These are phyloP conservation scores for Lactifluus piperatus DNA, from an alignment of 768 basidiomycete species.

Conservation along the genomic window DNA sequence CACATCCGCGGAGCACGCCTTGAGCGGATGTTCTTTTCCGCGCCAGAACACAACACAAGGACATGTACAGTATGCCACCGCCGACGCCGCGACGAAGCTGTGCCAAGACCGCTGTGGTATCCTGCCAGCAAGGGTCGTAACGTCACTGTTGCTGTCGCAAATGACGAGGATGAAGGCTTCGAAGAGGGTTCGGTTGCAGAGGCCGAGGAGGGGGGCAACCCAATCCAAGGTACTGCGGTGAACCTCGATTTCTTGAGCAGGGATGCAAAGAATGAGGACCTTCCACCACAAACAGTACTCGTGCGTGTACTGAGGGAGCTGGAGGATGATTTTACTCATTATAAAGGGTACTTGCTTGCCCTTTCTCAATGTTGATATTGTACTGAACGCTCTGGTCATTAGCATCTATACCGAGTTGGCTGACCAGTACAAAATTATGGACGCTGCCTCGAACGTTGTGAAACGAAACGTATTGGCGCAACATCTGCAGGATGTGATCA, in stretches of 20 bases:
- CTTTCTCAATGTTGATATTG: not conserved
- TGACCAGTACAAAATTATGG: conserved; percentile 88
- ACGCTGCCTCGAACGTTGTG: conserved; percentile 69
- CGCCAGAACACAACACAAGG: conserved; percentile 62
- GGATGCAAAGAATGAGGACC: conserved; percentile 23
- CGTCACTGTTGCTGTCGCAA: conserved; percentile 7
- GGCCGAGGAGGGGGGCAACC: not conserved
- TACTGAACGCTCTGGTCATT: conserved; percentile 6
- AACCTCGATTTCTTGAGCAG: conserved; percentile 14
- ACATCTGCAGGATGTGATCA: conserved; percentile 87
- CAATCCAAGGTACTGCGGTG: not conserved
- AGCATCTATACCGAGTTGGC: conserved; percentile 89
- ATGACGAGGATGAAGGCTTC: conserved; percentile 20
- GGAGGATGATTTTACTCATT: conserved; percentile 92
- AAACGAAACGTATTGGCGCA: conserved; percentile 82
- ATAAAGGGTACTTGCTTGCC: conserved; percentile 64
- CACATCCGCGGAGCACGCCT: conserved; percentile 71
- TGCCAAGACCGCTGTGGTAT: conserved; percentile 23
- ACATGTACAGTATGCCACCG: conserved; percentile 63
- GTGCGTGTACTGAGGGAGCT: conserved; percentile 76
- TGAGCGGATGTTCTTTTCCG: conserved; percentile 74
- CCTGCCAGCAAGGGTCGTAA: conserved; percentile 20
- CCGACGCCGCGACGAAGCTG: conserved; percentile 25
- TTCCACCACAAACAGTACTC: conserved; percentile 86
- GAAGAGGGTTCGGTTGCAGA: conserved; percentile 15